Evolutionary conservation across 108 stramenopile genomes (phyloP).

Genomic region (Licmophora abbreviata): DNA sequence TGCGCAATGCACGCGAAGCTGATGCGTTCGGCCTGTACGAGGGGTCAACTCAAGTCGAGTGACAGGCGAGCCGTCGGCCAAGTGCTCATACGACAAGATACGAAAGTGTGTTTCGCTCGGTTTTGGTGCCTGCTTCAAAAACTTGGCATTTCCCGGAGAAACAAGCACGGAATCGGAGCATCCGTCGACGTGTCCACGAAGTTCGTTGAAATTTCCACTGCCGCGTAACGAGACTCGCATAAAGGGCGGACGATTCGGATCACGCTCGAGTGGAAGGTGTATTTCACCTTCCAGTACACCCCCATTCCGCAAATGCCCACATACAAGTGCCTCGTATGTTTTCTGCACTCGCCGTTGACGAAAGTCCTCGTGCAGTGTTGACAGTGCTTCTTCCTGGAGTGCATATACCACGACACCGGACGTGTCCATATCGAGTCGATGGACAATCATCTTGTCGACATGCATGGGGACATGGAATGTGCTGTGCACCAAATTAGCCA

Average conservation of each 20-base stretch:
- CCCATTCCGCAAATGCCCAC: slow-evolving; percentile 28
- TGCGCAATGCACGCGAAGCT: slow-evolving; percentile 74
- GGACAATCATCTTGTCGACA: slow-evolving; percentile 65
- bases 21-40: slow-evolving; percentile 71
- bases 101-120: slow-evolving; percentile 39
- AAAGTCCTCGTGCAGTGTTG: slow-evolving; percentile 48
- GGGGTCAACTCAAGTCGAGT: slow-evolving; percentile 47
- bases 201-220: background rate
- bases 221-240: slow-evolving; percentile 46
- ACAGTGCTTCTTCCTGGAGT: slow-evolving; percentile 32
- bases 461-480: slow-evolving; percentile 18
- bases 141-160: slow-evolving; percentile 39
- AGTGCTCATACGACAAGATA: slow-evolving; percentile 33
- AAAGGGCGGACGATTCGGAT: slow-evolving; percentile 66
- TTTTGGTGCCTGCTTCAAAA: slow-evolving; percentile 50
- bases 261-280: slow-evolving; percentile 57
- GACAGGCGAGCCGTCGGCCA: slow-evolving; percentile 16
- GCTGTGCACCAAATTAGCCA: slow-evolving; percentile 43
- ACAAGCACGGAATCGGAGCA: slow-evolving; percentile 11
- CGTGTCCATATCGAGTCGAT: slow-evolving; percentile 81
- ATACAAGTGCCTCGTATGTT: slow-evolving; percentile 37
- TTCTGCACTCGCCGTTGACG: slow-evolving; percentile 33
- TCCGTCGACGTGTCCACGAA: slow-evolving; percentile 23
- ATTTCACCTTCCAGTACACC: slow-evolving; percentile 48
- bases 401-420: slow-evolving; percentile 69